Evolutionary conservation across 2,329 filamentous ascomycete species (phyloP).

Genomic region (Lecanicillium sp.): DNA sequence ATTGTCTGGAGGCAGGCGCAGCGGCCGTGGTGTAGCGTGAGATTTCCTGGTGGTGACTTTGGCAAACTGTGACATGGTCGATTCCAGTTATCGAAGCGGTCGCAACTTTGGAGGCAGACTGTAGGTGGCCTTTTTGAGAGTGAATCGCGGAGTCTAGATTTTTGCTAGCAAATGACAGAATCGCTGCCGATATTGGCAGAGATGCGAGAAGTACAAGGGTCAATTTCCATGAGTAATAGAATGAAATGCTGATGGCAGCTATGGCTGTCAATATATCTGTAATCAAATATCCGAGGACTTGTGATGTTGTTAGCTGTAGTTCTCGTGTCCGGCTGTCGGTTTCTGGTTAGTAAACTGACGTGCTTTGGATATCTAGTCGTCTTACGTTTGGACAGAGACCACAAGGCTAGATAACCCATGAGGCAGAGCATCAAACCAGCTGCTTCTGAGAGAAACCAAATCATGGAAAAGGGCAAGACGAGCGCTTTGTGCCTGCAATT

Average conservation of each 20-base stretch:
- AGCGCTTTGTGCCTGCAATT: constrained; percentile 63
- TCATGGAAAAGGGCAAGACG: constrained; percentile 57
- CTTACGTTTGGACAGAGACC: constrained; percentile 65
- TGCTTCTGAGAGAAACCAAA: constrained; percentile 64
- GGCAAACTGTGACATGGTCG: constrained; percentile 80
- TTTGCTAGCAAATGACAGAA: constrained; percentile 52
- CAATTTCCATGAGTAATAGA: constrained; percentile 76
- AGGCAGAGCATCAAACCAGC: constrained; percentile 71
- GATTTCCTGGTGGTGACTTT: constrained; percentile 62
- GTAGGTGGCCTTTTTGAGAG: constrained; percentile 59
- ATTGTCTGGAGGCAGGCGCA: constrained; percentile 50
- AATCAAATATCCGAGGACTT: constrained; percentile 65
- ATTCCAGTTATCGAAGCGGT: constrained; percentile 65
- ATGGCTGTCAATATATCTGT: constrained; percentile 56
- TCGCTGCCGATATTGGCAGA: constrained; percentile 56
- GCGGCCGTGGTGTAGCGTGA: constrained; percentile 55
- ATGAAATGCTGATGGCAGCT: constrained; percentile 60
- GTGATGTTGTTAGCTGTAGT: constrained; percentile 70
- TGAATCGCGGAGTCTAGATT: constrained; percentile 58
- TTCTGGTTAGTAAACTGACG: neutral
- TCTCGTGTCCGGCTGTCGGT: constrained; percentile 72
- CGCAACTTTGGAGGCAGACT: constrained; percentile 61
- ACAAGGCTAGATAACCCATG: constrained; percentile 67
- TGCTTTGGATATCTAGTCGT: neutral
- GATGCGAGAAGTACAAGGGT: constrained; percentile 71